These are phyloP conservation scores for Wallacemonas sp. DNA, from an alignment of 208 protist species.

Conservation along the genomic window DNA sequence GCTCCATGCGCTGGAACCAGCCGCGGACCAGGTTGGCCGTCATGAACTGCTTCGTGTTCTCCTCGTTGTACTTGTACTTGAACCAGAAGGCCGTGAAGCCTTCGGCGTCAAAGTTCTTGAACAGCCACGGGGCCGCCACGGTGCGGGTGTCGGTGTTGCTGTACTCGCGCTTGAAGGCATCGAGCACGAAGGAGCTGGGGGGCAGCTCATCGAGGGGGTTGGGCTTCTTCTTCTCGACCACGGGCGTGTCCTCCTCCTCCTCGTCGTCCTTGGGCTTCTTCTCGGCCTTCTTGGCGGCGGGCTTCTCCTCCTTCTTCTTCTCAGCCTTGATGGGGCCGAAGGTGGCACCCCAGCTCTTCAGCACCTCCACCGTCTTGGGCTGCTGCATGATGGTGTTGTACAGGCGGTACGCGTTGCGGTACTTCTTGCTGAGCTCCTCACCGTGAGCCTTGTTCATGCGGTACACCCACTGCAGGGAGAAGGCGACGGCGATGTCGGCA, in stretches of 20 bases:
- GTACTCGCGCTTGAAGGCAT: conserved; percentile 80
- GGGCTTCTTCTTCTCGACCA: conserved; percentile 68
- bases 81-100: conserved; percentile 80
- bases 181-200: conserved; percentile 68
- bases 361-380: conserved; percentile 64
- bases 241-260: conserved; percentile 45
- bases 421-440: conserved; percentile 66
- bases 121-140: conserved; percentile 71
- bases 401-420: conserved; percentile 56
- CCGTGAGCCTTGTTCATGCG: conserved; percentile 37
- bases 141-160: conserved; percentile 80
- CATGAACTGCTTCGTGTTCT: conserved; percentile 86
- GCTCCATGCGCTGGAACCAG: conserved; percentile 89
- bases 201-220: conserved; percentile 68
- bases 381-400: conserved; percentile 85
- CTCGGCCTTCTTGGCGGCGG: conserved; percentile 17
- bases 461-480: conserved; percentile 61
- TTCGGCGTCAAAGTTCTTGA: conserved; percentile 56
- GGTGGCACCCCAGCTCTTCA: conserved; percentile 45
- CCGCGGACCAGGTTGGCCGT: conserved; percentile 80
- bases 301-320: conserved; percentile 33
- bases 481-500: conserved; percentile 77
- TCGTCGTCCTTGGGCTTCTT: conserved; percentile 38
- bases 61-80: conserved; percentile 84
- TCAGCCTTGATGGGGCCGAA: conserved; percentile 44